Conservation (phyloP, 345 rosid genomes). For the Corymbia maculata region DNA sequence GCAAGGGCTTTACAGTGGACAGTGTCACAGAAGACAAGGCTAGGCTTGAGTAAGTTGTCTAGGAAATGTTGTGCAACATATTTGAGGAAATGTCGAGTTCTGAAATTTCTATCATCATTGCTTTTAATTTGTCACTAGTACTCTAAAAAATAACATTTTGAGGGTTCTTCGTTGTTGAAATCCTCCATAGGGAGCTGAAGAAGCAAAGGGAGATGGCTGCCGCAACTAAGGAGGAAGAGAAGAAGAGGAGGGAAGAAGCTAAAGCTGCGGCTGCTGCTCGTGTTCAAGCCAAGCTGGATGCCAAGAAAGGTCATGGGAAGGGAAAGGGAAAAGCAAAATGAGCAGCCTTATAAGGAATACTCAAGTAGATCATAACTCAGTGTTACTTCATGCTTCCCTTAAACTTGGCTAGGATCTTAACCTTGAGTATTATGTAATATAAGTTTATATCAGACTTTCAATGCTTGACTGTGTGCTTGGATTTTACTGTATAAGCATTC, state of each 20-base stretch:
- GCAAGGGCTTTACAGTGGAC: conserved; percentile 64
- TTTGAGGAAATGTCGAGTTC: not conserved
- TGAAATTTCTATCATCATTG: not conserved
- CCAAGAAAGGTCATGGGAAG: conserved; percentile 76
- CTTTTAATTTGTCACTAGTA: not conserved
- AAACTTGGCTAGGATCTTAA: not conserved
- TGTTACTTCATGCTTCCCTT: not conserved
- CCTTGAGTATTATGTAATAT: not conserved
- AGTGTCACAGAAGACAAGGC: conserved; percentile 79
- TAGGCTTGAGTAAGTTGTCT: conserved; percentile 69
- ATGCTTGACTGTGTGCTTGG: not conserved
- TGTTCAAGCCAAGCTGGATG: conserved; percentile 76
- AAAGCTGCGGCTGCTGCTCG: conserved; percentile 93
- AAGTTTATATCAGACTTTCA: not conserved
- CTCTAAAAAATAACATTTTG: not conserved
- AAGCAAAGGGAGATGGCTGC: conserved; percentile 84
- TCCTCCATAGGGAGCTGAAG: conserved; percentile 66
- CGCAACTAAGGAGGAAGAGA: conserved; percentile 68
- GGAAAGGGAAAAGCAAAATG: conserved; percentile 80
- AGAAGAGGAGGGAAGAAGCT: conserved; percentile 83
- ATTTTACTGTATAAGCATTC: not conserved
- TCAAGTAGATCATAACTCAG: not conserved
- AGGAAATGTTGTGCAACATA: not conserved
- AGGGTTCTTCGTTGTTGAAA: not conserved
- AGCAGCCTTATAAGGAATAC: not conserved